Evolutionary conservation across 2,329 filamentous ascomycete genomes (phyloP).

Genomic region (Calonectria fujianensis): DNA sequence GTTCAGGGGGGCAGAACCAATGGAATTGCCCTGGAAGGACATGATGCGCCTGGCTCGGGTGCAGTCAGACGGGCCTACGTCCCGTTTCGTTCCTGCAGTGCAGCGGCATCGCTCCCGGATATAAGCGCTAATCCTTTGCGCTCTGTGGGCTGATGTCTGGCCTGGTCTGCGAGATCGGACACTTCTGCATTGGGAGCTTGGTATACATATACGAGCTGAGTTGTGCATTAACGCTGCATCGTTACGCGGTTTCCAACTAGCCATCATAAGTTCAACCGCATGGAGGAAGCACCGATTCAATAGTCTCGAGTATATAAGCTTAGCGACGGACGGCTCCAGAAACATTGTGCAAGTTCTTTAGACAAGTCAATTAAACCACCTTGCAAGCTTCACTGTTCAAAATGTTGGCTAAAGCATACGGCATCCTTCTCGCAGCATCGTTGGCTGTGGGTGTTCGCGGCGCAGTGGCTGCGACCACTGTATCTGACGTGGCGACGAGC

Average conservation of each 20-base stretch:
- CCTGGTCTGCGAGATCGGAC: conserved; percentile 6
- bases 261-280: background rate
- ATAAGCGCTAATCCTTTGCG: conserved; percentile 16
- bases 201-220: conserved; percentile 17
- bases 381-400: background rate
- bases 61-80: conserved; percentile 17
- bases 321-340: no score
- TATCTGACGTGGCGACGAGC: conserved; percentile 1
- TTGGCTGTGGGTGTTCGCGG: background rate
- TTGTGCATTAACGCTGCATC: background rate
- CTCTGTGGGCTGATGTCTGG: conserved; percentile 21
- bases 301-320: conserved; percentile 7
- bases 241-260: background rate
- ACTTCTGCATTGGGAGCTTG: conserved; percentile 9
- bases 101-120: conserved; percentile 5
- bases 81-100: conserved; percentile 18
- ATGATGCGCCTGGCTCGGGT: background rate
- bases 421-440: background rate
- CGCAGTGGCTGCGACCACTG: background rate
- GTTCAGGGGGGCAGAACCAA: conserved; percentile 7
- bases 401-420: background rate
- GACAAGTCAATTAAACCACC: background rate
- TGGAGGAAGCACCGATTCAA: background rate
- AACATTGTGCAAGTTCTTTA: background rate
- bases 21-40: background rate